Conservation (phyloP, 2,329 filamentous ascomycete genomes). For the Apiospora aurea region DNA sequence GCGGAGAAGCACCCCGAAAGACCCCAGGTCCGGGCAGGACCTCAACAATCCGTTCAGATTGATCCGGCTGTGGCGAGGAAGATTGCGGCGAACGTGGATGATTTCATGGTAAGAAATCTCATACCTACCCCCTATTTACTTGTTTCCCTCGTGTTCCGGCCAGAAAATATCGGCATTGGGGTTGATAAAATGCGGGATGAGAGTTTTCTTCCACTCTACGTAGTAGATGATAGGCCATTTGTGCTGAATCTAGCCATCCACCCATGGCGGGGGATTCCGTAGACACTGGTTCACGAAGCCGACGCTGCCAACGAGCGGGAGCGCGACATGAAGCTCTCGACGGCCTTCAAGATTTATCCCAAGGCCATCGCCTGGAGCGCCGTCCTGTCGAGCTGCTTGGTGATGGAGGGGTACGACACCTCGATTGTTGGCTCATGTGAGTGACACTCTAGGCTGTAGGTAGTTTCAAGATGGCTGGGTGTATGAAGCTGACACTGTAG, state of each 20-base stretch:
- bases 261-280: not conserved
- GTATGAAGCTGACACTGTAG: conserved; percentile 36
- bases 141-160: too few species aligned
- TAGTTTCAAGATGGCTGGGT: not conserved
- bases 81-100: conserved; percentile 19
- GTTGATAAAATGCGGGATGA: too few species aligned
- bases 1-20: not conserved
- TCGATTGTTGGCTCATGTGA: not conserved
- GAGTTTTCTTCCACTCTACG: too few species aligned
- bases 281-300: conserved; percentile 24
- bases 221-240: too few species aligned
- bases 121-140: not conserved
- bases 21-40: too few species aligned
- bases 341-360: conserved; percentile 20
- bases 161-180: too few species aligned
- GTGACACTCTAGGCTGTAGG: not conserved
- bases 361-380: conserved; percentile 30
- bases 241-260: not conserved
- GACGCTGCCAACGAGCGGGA: conserved; percentile 12
- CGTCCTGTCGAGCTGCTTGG: conserved; percentile 36
- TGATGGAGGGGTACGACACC: conserved; percentile 36
- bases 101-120: conserved; percentile 19
- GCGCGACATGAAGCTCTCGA: conserved; percentile 23
- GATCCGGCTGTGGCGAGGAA: conserved; percentile 14
- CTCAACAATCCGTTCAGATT: not conserved